Evolutionary conservation across 2,329 filamentous ascomycete genomes (phyloP), one percentile per base, ranked within the genome.

Genomic region (Ophiostoma novo-ulmi): DNA sequence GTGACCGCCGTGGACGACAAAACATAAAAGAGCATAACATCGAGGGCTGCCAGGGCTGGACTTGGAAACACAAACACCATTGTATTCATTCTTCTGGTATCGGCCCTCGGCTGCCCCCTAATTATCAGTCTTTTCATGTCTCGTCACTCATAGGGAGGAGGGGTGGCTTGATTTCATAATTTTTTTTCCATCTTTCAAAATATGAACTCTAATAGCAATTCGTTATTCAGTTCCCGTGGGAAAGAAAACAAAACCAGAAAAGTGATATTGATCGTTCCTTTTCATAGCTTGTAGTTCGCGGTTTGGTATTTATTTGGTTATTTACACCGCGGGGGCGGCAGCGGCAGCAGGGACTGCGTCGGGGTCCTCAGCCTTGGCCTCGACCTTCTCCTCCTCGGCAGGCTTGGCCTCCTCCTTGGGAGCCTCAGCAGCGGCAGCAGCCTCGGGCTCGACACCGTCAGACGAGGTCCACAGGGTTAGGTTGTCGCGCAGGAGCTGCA

Each of bases 401-500:
- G 71, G 26, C 71, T 71, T 70, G 68, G 83, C 82, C 76, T 83
- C 82, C 76, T 87, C 85, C 78, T 92, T 67, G 10, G 69, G 76
- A 67, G 79, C 68, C 8, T 52, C 68, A 35, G 52, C 52, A 31
- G 48, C 48, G 5, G 68, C 17, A 26, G 68, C 83, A 75, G 80
- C 84, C 82, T 94, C 92, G 73, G 87, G 85, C 82, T 97, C 94
- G 78, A 85, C 89, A 77, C 88, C 92, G 80, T 97, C 94, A 72
- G 93, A 96, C 76, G 94, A 97, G 77, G 94, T 97, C 94, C 94
- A 97, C 82, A 97, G 91, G 76, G 94, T 97, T 74, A 98, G 87
- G 88, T 97, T 98, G 86, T 97, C 94, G 80, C 94, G 92, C 81
- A 98, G 91, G 74, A 98, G 88, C 87, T 98, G 94, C 94, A 97